phyloP scores from a whole-genome alignment of 2,329 filamentous ascomycete species.

The Aspergillus japonicus region DNA sequence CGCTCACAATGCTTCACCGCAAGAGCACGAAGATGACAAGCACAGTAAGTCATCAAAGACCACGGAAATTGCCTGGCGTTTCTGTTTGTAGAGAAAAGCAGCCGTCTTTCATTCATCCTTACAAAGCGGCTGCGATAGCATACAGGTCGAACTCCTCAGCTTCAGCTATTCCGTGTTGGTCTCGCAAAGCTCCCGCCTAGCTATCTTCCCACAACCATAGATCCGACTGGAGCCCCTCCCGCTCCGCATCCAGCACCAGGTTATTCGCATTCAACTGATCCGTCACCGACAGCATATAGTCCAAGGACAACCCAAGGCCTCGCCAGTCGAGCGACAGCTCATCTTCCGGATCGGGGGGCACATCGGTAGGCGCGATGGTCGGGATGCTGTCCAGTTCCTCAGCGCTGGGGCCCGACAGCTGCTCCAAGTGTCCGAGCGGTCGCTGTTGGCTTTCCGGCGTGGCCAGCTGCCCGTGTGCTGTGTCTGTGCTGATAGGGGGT shows the following conservation, averaged over 20 bases:
- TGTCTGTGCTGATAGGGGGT: not conserved
- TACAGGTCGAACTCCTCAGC: too few species aligned
- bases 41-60: too few species aligned
- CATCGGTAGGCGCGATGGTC: not conserved
- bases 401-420: not conserved
- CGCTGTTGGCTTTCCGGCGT: not conserved
- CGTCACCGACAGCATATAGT: slow-evolving; percentile 23
- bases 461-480: not conserved
- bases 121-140: too few species aligned
- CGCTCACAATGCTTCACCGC: too few species aligned
- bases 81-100: too few species aligned
- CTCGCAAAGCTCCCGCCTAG: not conserved
- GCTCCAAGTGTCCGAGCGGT: not conserved
- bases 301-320: slow-evolving; percentile 21
- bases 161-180: too few species aligned
- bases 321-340: slow-evolving; percentile 20
- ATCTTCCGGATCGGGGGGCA: slow-evolving; percentile 8
- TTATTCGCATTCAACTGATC: slow-evolving; percentile 21
- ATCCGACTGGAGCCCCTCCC: slow-evolving; percentile 15
- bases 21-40: too few species aligned
- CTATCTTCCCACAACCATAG: slow-evolving; percentile 23
- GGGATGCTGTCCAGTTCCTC: not conserved
- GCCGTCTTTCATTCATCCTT: too few species aligned
- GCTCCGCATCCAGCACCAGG: slow-evolving; percentile 18
- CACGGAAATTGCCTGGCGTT: too few species aligned